Evolutionary conservation across 148 eudicot genomes (phyloP).

Genomic region (Diospyros kaki): DNA sequence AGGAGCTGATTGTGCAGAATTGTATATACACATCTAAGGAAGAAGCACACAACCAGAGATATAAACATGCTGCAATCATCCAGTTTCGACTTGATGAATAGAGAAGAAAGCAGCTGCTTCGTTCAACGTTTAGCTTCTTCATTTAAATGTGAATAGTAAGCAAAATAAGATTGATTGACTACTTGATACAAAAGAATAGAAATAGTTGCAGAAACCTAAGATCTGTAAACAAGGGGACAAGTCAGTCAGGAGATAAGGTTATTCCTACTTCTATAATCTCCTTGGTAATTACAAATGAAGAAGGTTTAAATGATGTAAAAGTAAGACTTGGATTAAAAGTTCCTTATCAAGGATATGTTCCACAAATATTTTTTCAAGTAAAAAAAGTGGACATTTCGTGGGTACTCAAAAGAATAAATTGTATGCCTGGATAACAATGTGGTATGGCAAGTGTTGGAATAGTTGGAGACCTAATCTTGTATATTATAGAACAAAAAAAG

Average conservation of each 20-base stretch:
- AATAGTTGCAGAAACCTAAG: not conserved
- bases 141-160: too few relatives aligned
- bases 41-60: not conserved
- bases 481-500: not conserved
- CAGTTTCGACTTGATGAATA: not conserved
- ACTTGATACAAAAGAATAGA: not conserved
- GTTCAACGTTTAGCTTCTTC: not conserved
- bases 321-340: not conserved
- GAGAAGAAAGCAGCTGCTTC: not conserved
- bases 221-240: not conserved
- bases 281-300: not conserved
- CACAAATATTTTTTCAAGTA: too few relatives aligned
- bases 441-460: not conserved
- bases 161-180: not conserved
- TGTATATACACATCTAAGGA: too few relatives aligned
- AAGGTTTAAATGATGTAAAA: not conserved
- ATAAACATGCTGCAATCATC: not conserved
- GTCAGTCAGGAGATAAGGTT: not conserved
- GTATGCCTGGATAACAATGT: not conserved
- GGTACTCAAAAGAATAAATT: not conserved
- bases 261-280: not conserved
- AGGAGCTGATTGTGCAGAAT: slow-evolving; percentile 4
- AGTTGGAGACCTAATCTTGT: not conserved
- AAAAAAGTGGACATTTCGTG: too few relatives aligned
- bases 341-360: not conserved